Percentiles rank a stretch among this genome's conserved stretches.
Conservation (phyloP, 352 stramenopile genomes). For the Pythium pyrilobum region DNA sequence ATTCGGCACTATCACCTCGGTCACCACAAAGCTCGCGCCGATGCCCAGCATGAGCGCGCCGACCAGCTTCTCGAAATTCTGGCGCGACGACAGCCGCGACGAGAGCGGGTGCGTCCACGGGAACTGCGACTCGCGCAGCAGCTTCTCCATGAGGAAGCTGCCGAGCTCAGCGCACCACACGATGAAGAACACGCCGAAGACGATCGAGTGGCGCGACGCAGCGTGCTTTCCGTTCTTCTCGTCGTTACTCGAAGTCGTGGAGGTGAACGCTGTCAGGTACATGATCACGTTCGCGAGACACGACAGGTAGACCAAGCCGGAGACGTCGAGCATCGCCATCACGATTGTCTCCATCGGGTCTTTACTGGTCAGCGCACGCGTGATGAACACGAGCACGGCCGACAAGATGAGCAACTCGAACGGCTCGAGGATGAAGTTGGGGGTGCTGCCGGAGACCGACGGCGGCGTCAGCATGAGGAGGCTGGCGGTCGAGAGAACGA, state of each 20-base stretch:
- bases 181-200: slow-evolving; percentile 47
- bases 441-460: background rate
- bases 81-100: slow-evolving; percentile 40
- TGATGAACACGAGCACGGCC: slow-evolving; percentile 38
- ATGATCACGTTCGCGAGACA: slow-evolving; percentile 37
- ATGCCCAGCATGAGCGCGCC: slow-evolving; percentile 39
- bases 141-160: slow-evolving; percentile 36
- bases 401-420: slow-evolving; percentile 44
- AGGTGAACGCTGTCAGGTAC: slow-evolving; percentile 37
- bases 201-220: slow-evolving; percentile 6
- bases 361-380: slow-evolving; percentile 46
- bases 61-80: slow-evolving; percentile 56
- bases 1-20: slow-evolving; percentile 26
- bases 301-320: slow-evolving; percentile 43
- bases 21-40: slow-evolving; percentile 28
- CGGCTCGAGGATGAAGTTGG: slow-evolving; percentile 33
- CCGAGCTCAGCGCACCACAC: slow-evolving; percentile 59
- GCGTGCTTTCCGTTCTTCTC: slow-evolving; percentile 1
- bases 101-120: slow-evolving; percentile 53
- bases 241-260: slow-evolving; percentile 10
- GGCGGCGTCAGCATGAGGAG: slow-evolving; percentile 25
- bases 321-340: slow-evolving; percentile 48
- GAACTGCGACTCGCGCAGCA: slow-evolving; percentile 43
- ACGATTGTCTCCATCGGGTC: slow-evolving; percentile 56
- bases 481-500: slow-evolving; percentile 44